phyloP scores from a whole-genome alignment of 345 rosid species.

The Mangifera indica region DNA sequence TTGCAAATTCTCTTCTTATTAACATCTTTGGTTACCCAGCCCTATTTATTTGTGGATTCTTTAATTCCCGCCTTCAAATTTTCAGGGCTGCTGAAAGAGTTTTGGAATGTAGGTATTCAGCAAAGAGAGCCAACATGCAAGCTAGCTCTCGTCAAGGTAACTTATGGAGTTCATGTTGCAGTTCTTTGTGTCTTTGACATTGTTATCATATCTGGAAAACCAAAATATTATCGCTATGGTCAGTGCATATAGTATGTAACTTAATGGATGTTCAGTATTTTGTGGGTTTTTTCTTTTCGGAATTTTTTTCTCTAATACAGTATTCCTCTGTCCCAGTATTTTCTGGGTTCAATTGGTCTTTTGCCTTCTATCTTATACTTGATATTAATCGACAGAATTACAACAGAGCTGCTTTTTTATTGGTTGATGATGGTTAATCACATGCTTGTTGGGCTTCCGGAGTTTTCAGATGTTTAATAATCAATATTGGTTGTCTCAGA shows the following conservation, averaged over 20 bases:
- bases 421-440: background rate
- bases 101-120: conserved; percentile 50
- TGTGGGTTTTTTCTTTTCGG: background rate
- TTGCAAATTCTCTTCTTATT: conserved; percentile 1
- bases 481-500: background rate
- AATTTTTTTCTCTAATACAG: background rate
- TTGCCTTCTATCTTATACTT: background rate
- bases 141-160: conserved; percentile 58
- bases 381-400: background rate
- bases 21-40: background rate
- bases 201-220: background rate
- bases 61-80: conserved; percentile 2
- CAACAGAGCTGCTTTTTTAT: background rate
- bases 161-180: conserved; percentile 2
- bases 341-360: background rate
- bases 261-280: background rate
- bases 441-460: background rate
- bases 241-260: background rate
- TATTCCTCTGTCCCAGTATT: background rate
- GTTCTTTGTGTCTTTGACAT: background rate
- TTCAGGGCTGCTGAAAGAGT: conserved; percentile 71
- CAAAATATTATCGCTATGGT: background rate
- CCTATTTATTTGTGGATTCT: conserved; percentile 12
- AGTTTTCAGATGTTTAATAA: background rate
- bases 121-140: conserved; percentile 64